Evolutionary conservation across 2,329 filamentous ascomycete genomes (phyloP), one percentile per base, ranked within the genome.

Genomic region (Colletotrichum tanaceti): DNA sequence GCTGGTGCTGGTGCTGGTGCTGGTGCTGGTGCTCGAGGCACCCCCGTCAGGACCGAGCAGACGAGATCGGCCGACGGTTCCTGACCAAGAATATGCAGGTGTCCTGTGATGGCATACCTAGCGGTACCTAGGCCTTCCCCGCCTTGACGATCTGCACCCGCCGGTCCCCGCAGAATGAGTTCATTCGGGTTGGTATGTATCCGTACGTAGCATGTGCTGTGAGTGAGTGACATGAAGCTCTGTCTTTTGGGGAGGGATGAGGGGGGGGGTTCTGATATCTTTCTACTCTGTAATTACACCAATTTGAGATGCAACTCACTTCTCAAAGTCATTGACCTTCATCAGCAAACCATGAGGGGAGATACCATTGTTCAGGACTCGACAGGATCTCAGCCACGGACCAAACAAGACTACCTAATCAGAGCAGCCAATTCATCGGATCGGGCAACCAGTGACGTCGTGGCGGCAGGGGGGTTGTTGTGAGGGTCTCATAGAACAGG

Each of bases 401-500:
- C 14, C 7, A 38, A n/a, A 47, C 9, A 32, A 39, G 43, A 24
- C n/a, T n/a, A n/a, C n/a, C 55, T 58, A 58, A 47, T 35, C 55
- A 22, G 18, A 47, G 35, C 24, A 53, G 35, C 13, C 49, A 39
- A 63, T 53, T 41, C 52, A 58, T 43, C 60, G 49, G 44, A 32
- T 41, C 54, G 14, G 46, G 53, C 18, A 38, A 57, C 50, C 39
- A 38, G 66, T 69, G 66, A 69, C 66, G 66, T 69, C 44, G 55
- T n/a, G 38, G 43, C 22, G 18, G 24, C n/a, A 46, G 55, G 55
- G 55, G 55, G n/a, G n/a, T n/a, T 10, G 24, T 5, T 10, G 24
- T 5, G 10, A 39, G n/a, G 11, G 43, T n/a, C 38, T 50, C 13
- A n/a, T n/a, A n/a, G n/a, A n/a, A 55, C 59, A 49, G 57, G 49